Evolutionary conservation across 148 eudicot species (phyloP).

Genomic region (Pouteria glomerata): DNA sequence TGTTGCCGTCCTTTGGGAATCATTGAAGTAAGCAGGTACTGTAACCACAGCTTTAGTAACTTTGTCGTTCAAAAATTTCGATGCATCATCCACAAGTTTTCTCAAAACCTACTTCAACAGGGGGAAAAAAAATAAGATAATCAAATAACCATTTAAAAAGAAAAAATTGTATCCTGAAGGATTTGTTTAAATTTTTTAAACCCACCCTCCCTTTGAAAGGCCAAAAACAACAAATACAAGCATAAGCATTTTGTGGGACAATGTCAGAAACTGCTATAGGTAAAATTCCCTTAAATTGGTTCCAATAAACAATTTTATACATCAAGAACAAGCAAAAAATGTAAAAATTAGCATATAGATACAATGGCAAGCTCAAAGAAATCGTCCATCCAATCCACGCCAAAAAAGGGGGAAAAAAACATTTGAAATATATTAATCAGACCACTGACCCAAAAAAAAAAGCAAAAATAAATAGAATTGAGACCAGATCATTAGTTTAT

Average conservation of each 20-base stretch:
- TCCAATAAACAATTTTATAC: too few relatives aligned
- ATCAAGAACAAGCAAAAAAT: background rate
- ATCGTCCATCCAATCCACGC: background rate
- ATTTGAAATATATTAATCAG: too few relatives aligned
- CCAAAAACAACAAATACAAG: too few relatives aligned
- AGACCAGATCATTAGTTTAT: too few relatives aligned
- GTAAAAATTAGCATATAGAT: background rate
- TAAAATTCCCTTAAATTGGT: too few relatives aligned
- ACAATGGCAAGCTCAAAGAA: background rate
- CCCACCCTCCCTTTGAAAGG: too few relatives aligned
- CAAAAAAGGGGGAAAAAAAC: background rate
- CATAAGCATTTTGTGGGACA: background rate
- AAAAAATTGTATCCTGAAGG: too few relatives aligned
- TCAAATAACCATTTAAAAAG: background rate
- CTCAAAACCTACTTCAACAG: conserved; percentile 61
- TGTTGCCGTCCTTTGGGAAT: conserved; percentile 96
- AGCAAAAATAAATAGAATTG: too few relatives aligned
- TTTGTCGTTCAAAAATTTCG: conserved; percentile 85
- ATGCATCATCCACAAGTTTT: conserved; percentile 96
- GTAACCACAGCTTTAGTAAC: conserved; percentile 93
- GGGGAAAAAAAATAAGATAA: background rate
- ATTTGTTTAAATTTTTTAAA: too few relatives aligned
- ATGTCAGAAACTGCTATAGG: background rate
- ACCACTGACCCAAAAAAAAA: too few relatives aligned
- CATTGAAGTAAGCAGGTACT: conserved; percentile 95